phyloP scores from a whole-genome alignment of 1,139 yeast species.

The Suhomyces ambrosiae region DNA sequence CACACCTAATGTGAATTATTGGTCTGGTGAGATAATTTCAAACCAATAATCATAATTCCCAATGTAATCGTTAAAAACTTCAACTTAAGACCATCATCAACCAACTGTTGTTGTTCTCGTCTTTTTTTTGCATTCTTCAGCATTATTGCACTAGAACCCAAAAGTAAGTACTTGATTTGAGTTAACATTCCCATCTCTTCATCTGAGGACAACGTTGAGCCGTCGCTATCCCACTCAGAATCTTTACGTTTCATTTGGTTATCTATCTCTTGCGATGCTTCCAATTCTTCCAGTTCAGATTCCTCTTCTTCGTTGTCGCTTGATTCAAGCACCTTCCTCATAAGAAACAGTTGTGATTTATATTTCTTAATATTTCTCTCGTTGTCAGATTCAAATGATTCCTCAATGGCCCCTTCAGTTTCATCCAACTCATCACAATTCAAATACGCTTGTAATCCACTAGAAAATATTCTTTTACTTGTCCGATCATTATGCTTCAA shows the following conservation, averaged over 20 bases:
- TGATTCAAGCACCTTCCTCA: conserved; percentile 5
- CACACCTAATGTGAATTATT: conserved; percentile 9
- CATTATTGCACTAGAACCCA: conserved; percentile 29
- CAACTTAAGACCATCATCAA: conserved; percentile 46
- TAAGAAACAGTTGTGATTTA: conserved; percentile 40
- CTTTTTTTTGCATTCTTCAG: conserved; percentile 19
- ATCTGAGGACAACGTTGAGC: conserved; percentile 16
- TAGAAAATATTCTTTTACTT: conserved; percentile 35
- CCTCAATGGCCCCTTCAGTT: conserved; percentile 19
- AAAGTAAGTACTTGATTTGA: conserved; percentile 37
- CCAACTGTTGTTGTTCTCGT: conserved; percentile 28
- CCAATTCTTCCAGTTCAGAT: conserved; percentile 12
- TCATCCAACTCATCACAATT: conserved; percentile 24
- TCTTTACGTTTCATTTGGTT: conserved; percentile 6
- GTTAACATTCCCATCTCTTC: conserved; percentile 34
- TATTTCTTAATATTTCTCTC: conserved; percentile 31
- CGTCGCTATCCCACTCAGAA: conserved; percentile 15
- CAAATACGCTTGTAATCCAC: conserved; percentile 30
- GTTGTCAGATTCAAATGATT: conserved; percentile 14
- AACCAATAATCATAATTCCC: conserved; percentile 47
- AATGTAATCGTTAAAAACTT: conserved; percentile 48
- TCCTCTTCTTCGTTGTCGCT: conserved; percentile 22
- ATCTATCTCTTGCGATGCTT: conserved; percentile 17
- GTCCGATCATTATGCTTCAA: conserved; percentile 33
- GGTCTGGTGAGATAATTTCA: conserved; percentile 36